Percentiles rank a stretch among this genome's conserved stretches.
phyloP scores from a whole-genome alignment of 1,284 basidiomycete species.

The Irpex rosettiformis region DNA sequence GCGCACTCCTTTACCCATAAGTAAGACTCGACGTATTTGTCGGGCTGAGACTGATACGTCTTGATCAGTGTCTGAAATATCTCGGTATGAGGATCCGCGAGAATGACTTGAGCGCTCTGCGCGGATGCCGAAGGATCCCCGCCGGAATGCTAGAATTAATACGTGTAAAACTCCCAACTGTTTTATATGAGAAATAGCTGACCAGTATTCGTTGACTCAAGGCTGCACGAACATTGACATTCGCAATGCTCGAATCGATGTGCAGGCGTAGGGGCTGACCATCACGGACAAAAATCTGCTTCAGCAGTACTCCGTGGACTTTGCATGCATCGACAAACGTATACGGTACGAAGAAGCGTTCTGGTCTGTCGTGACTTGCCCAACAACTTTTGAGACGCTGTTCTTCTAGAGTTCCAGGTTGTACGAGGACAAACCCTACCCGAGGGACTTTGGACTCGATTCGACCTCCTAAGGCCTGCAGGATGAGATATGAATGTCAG shows the following conservation, averaged over 20 bases:
- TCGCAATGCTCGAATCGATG: conserved; percentile 73
- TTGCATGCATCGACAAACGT: conserved; percentile 78
- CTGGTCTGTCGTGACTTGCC: conserved; percentile 61
- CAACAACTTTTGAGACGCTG: conserved; percentile 69
- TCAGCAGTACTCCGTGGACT: conserved; percentile 62
- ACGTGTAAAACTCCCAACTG: not conserved
- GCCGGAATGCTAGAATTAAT: conserved; percentile 55
- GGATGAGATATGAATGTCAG: not conserved
- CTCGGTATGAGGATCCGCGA: conserved; percentile 73
- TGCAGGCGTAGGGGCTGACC: conserved; percentile 66
- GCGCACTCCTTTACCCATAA: conserved; percentile 80
- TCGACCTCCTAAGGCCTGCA: conserved; percentile 63
- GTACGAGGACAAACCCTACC: conserved; percentile 68
- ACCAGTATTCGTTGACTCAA: conserved; percentile 68
- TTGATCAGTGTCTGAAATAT: conserved; percentile 69
- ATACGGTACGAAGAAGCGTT: conserved; percentile 72
- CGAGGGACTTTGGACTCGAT: conserved; percentile 75
- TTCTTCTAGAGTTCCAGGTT: conserved; percentile 62
- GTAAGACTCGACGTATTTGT: conserved; percentile 74
- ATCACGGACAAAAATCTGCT: conserved; percentile 68
- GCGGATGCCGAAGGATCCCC: conserved; percentile 66
- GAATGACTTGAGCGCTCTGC: conserved; percentile 65
- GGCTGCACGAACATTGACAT: conserved; percentile 61
- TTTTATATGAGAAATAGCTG: conserved; percentile 21
- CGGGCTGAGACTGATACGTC: conserved; percentile 57